Conservation (phyloP, 2,329 filamentous ascomycete genomes). For the Rasamsonia emersonii region DNA sequence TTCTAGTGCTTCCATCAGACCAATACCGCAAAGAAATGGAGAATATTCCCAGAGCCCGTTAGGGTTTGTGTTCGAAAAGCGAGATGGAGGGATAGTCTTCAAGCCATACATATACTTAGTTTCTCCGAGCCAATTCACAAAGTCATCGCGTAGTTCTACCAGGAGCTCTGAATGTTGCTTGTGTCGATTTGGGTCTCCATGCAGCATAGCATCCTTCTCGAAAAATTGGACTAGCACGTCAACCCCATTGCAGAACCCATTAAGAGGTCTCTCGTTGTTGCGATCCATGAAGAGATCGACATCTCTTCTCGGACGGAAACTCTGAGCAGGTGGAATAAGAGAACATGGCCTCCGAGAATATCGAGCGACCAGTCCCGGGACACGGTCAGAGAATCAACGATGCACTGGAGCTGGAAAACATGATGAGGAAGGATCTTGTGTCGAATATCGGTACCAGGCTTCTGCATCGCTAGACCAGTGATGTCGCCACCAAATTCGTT, state of each 20-base stretch:
- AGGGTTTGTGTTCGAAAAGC: conserved; percentile 31
- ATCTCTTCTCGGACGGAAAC: conserved; percentile 33
- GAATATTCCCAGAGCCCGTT: conserved; percentile 44
- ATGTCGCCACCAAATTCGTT: conserved; percentile 39
- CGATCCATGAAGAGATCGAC: conserved; percentile 38
- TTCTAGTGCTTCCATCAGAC: conserved; percentile 38
- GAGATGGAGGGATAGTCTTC: conserved; percentile 31
- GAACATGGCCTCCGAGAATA: neutral
- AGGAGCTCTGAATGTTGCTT: conserved; percentile 12
- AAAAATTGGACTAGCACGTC: conserved; percentile 22
- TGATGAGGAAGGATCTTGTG: conserved; percentile 38
- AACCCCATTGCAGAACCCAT: conserved; percentile 24
- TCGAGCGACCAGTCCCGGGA: neutral
- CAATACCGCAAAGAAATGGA: conserved; percentile 41
- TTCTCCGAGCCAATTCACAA: conserved; percentile 31
- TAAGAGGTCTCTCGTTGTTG: conserved; percentile 16
- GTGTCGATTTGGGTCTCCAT: conserved; percentile 15
- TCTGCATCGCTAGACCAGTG: conserved; percentile 41
- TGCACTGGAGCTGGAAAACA: conserved; percentile 44
- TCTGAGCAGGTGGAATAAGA: neutral
- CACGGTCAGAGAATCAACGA: conserved; percentile 25
- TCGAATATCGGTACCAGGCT: conserved; percentile 29
- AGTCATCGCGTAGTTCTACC: conserved; percentile 19
- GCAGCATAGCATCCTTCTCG: conserved; percentile 17
- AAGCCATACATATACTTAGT: conserved; percentile 18